Base-by-base conservation (phyloP, 2,329 filamentous ascomycete species). In the Aspergillus carbonarius region DNA sequence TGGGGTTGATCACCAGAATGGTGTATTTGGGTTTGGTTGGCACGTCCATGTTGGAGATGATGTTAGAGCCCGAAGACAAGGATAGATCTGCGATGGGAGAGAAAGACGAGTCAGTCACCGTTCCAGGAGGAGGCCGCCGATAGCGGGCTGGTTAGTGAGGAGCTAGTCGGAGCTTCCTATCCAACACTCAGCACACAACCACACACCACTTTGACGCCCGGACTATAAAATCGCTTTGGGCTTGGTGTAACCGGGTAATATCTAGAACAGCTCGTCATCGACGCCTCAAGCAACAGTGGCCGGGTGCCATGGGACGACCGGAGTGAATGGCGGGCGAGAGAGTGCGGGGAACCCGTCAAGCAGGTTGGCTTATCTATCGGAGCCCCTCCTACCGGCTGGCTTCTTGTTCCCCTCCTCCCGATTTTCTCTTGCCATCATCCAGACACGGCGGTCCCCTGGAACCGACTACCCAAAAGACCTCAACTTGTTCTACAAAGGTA, bases 1-100 rank as follows among this genome's bases (percentile, higher is more conserved):
- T 80, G 47, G 78, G 78, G 61, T 80, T 80, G 68, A 80, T 74
- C 48, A 80, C 70, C 52, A 80, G 68, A 57, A 79, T 68, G 6
- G 68, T 68, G 53, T 70, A 69, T 39, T 60, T 56, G 15, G 63
- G 56, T 25, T 58, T 59, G 32, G 52, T 60, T 47, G 58, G 51
- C 12, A 20, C 25, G 20, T 18, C 30, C 51, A 54, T 54, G n/a
- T 34, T 54, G 39, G 27, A 13, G 9, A 48, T 32, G 15, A 12
- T 30, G 27, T 12, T n/a, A 5, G 8, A 23, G 2, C 2, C 23
- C 8, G 15, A 27, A 47, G 42, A 30, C 13, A n/a, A 6, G 15
- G 5, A 17, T 3, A 6, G 35, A 7, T n/a, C 35, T 39, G 15
- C 15, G 35, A 32, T 32, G 30, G 30, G 30, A 32, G 30, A 32